A percentile compares a stretch with the other conserved stretches of the same genome.
These are phyloP conservation scores for Uronychia setigera DNA, from an alignment of 73 alveolate genomes.

Conservation along the genomic window DNA sequence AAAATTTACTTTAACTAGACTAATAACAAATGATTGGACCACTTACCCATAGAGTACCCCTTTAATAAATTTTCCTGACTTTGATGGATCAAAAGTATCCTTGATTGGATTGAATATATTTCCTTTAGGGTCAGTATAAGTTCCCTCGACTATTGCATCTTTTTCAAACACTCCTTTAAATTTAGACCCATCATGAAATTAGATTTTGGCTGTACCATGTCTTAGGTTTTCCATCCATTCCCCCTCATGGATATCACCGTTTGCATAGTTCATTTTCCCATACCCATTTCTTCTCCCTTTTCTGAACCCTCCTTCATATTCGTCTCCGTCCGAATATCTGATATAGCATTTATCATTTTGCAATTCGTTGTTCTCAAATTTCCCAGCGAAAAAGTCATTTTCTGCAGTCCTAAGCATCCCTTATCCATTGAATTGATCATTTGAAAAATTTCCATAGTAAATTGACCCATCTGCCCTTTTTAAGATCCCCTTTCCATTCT, in stretches of 20 bases:
- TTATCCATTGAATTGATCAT: slow-evolving; percentile 44
- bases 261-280: slow-evolving; percentile 65
- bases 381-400: slow-evolving; percentile 36
- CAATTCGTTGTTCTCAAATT: slow-evolving; percentile 25
- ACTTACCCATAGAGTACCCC: neutral
- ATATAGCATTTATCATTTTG: slow-evolving; percentile 14
- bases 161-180: no score
- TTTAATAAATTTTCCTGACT: neutral
- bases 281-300: slow-evolving; percentile 44
- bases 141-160: no score
- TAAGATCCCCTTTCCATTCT: no score
- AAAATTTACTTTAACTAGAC: neutral
- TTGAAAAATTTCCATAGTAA: slow-evolving; percentile 37
- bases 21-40: neutral
- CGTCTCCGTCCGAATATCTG: slow-evolving; percentile 18
- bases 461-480: slow-evolving; percentile 56
- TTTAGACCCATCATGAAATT: no score
- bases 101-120: no score
- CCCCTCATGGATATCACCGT: slow-evolving; percentile 80
- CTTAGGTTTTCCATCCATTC: slow-evolving; percentile 65
- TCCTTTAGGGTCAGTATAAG: no score
- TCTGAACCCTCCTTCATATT: slow-evolving; percentile 24
- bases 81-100: no score
- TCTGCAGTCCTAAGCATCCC: slow-evolving; percentile 22
- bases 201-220: slow-evolving; percentile 31